Conservation (phyloP, 306 rosid species). For the Datisca glomerata region DNA sequence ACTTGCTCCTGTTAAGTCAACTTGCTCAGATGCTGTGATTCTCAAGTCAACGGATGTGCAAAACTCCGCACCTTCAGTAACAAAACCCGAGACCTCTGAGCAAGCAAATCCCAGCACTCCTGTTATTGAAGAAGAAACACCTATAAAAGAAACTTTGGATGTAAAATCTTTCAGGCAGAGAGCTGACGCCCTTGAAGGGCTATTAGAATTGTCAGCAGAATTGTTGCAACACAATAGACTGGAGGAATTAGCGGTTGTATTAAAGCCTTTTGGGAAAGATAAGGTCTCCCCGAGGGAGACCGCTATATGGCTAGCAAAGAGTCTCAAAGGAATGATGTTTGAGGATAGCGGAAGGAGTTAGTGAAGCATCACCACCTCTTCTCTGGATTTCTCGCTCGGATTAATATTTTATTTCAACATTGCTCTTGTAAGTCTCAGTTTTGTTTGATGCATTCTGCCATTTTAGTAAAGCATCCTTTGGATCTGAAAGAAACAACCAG, state of each 20-base stretch:
- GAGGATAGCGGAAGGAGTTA: constrained; percentile 59
- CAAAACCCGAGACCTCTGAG: constrained; percentile 42
- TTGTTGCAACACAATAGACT: constrained; percentile 72
- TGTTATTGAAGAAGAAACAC: constrained; percentile 48
- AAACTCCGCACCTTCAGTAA: constrained; percentile 21
- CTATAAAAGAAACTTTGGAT: constrained; percentile 56
- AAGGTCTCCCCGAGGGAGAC: constrained; percentile 98
- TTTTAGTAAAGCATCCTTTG: constrained; percentile 34
- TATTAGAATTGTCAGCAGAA: constrained; percentile 88
- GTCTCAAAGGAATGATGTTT: constrained; percentile 92
- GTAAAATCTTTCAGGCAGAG: constrained; percentile 89
- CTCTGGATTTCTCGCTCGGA: constrained; percentile 18
- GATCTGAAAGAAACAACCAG: constrained; percentile 25
- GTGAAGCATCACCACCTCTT: constrained; percentile 19
- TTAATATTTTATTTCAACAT: constrained; percentile 16
- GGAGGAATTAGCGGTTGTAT: constrained; percentile 86
- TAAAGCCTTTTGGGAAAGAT: constrained; percentile 91
- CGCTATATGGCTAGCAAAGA: constrained; percentile 94
- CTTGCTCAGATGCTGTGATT: constrained; percentile 40
- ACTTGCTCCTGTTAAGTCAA: constrained; percentile 31
- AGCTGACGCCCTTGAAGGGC: constrained; percentile 97
- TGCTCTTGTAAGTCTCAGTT: constrained; percentile 20
- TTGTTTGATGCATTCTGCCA: constrained; percentile 4
- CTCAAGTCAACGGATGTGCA: constrained; percentile 30
- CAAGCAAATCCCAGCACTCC: constrained; percentile 24